phyloP scores from a whole-genome alignment of 495 filamentous ascomycete species.

The Neurospora sp. region DNA sequence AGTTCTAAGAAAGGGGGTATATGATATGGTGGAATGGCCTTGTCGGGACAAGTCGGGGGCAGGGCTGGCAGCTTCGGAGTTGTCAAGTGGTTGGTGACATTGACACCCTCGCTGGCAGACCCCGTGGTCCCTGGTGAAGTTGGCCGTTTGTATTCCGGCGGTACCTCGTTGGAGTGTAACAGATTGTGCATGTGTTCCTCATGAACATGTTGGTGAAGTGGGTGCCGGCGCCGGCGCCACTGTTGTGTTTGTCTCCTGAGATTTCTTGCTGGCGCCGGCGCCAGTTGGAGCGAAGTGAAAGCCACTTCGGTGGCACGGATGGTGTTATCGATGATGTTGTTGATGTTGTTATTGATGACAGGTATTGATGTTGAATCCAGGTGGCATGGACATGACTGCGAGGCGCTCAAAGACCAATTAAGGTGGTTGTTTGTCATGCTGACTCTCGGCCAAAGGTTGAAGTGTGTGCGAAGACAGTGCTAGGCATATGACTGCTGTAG shows the following conservation, averaged over 20 bases:
- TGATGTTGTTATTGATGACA: no score
- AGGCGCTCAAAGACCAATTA: not conserved
- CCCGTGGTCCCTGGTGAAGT: not conserved
- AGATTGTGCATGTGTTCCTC: not conserved
- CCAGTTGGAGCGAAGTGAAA: no score
- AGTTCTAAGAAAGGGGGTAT: no score
- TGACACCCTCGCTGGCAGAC: not conserved
- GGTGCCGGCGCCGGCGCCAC: not conserved
- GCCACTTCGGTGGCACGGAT: no score
- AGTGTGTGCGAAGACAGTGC: not conserved
- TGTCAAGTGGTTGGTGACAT: not conserved
- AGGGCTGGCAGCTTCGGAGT: no score
- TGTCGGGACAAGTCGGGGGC: slow-evolving; percentile 18
- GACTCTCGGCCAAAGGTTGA: not conserved
- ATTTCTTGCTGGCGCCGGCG: not conserved
- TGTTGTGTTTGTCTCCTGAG: not conserved
- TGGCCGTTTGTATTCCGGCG: no score
- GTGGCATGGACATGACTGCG: not conserved
- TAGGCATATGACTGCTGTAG: not conserved
- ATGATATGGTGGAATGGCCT: slow-evolving; percentile 4
- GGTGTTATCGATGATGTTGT: no score
- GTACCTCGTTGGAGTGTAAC: not conserved
- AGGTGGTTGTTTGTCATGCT: not conserved
- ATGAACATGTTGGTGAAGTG: not conserved
- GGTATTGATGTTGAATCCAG: not conserved